Base-by-base conservation (phyloP, 179 eudicot genomes). In the Spinacia oleracea region DNA sequence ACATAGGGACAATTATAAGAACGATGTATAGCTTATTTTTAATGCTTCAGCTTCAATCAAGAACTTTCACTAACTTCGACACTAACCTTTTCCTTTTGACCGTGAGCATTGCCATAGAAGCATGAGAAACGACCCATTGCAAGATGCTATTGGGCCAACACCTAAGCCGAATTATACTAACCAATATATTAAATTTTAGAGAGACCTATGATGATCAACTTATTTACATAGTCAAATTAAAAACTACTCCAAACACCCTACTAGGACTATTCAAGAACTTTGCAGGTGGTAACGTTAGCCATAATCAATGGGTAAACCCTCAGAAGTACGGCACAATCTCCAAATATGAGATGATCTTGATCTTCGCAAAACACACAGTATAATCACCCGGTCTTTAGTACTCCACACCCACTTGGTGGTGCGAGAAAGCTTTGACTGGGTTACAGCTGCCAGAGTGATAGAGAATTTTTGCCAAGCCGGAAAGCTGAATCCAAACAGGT, bases 401-500 rank as follows among this genome's bases (percentile, higher is more conserved):
- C 90, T 90, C 97, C 97, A 89, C 97, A 91, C 98, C 93, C 81
- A 42, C 83, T 80, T 81, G 75, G 91, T 87, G 98, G 98, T 91
- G 97, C 89, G 93, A 89, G 95, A 86, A 85, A 75, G 85, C 78
- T 87, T 85, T 67, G 79, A 86, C 70, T 84, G 89, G 87, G 72
- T 83, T 84, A 84, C 85, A 93, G 93, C 91, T 82, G 98, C 98
- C 98, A 93, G 98, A 91, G 92, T 95, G 97, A 89, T 91, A 46
- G 81, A 88, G 86, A 88, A 83, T 84, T 80, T 86, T 80, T 72
- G 75, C 83, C 81, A 73, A 81, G 80, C 80, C 46, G 58, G 80
- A 74, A 82, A 86, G 84, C 68, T 65, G 72, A 75, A 72, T 50
- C 75, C 64, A 55, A 67, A 72, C 34, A 72, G 77, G 74, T 76